Percentiles rank a stretch among this genome's conserved stretches.
phyloP scores from a whole-genome alignment of 176 grass and related monocot genomes.

The Elaeis guineensis region DNA sequence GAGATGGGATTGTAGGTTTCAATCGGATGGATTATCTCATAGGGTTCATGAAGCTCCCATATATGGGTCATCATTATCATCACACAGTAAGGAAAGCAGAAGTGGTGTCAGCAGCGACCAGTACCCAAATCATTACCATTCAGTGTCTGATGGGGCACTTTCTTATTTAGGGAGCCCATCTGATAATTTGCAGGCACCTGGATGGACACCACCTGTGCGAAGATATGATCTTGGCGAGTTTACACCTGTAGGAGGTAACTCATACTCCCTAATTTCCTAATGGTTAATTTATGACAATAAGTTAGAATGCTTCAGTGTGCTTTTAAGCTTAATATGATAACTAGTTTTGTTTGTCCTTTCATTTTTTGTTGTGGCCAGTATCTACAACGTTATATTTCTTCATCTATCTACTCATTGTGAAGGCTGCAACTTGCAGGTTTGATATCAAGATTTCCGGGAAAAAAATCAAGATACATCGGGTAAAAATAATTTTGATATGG shows the following conservation, averaged over 20 bases:
- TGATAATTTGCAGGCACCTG: constrained; percentile 60
- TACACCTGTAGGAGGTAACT: constrained; percentile 67
- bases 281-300: background rate
- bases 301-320: background rate
- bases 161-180: constrained; percentile 87
- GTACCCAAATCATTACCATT: constrained; percentile 75
- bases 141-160: constrained; percentile 82
- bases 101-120: constrained; percentile 55
- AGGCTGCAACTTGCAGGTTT: too few species aligned
- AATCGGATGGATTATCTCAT: constrained; percentile 47
- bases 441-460: too few species aligned
- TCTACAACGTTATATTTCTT: too few species aligned
- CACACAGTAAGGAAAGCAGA: constrained; percentile 59
- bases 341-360: too few species aligned
- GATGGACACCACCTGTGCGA: constrained; percentile 78
- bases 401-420: too few species aligned
- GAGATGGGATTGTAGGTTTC: constrained; percentile 62
- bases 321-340: too few species aligned
- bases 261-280: background rate
- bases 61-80: constrained; percentile 43
- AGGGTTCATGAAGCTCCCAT: constrained; percentile 47
- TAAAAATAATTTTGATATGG: too few species aligned
- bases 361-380: too few species aligned
- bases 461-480: too few species aligned
- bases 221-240: constrained; percentile 90